phyloP scores from a whole-genome alignment of 225 moss, liverwort and hornwort genomes.

The Marchantia paleacea region DNA sequence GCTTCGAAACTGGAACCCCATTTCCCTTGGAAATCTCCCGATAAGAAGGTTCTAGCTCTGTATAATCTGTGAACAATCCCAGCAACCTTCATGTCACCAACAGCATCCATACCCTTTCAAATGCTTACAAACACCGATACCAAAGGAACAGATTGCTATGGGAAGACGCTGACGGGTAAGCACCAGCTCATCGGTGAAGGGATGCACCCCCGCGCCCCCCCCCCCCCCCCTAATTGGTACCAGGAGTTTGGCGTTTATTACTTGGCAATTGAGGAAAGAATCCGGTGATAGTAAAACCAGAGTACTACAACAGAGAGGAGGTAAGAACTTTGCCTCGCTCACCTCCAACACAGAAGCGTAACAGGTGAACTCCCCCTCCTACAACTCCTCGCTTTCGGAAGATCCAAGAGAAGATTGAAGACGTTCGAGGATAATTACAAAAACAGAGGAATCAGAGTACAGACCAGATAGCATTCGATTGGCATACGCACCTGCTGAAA shows the following conservation, averaged over 20 bases:
- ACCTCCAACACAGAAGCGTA: background rate
- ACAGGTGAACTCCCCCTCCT: background rate
- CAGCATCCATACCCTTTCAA: background rate
- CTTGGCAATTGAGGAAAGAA: background rate
- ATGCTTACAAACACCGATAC: background rate
- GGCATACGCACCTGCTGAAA: background rate
- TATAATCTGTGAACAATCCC: background rate
- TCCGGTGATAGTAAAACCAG: background rate
- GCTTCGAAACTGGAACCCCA: constrained; percentile 29
- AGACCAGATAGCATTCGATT: background rate
- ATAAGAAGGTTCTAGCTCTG: background rate
- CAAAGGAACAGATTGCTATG: background rate
- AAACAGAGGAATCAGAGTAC: background rate
- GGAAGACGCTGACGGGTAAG: background rate
- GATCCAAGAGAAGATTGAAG: background rate
- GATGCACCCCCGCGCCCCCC: too few relatives aligned
- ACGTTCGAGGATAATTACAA: background rate
- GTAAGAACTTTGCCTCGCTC: background rate
- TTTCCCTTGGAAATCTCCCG: background rate
- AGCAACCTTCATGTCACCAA: background rate
- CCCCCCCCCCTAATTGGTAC: too few relatives aligned
- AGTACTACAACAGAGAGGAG: background rate
- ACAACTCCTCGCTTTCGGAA: background rate
- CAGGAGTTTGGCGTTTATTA: background rate
- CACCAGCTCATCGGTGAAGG: background rate